Evolutionary conservation across 345 rosid genomes (phyloP).

Genomic region (Populus nigra): DNA sequence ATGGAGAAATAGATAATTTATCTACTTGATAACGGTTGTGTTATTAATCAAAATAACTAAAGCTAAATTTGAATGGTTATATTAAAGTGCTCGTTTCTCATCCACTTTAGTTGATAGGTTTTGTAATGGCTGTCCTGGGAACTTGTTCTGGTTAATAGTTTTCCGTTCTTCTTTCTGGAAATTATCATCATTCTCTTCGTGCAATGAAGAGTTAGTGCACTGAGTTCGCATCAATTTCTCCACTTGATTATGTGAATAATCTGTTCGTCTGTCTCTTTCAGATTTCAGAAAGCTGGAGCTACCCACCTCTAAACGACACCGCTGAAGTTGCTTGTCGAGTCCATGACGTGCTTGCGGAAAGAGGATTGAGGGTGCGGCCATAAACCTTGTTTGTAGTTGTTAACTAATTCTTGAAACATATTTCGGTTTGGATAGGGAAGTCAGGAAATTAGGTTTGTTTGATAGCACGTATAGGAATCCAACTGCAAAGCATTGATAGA

Average conservation of each 20-base stretch:
- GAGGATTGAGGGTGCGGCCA: conserved; percentile 75
- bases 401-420: conserved; percentile 13
- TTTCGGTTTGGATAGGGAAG: conserved; percentile 5
- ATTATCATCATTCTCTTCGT: background rate
- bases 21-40: background rate
- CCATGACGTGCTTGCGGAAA: conserved; percentile 63
- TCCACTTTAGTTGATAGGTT: background rate
- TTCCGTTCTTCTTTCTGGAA: background rate
- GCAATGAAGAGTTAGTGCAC: background rate
- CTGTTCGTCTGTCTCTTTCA: conserved; percentile 21
- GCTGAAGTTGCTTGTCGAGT: conserved; percentile 82
- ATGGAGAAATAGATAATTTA: background rate
- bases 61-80: background rate
- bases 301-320: conserved; percentile 87
- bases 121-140: background rate
- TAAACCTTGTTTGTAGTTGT: conserved; percentile 34
- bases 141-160: background rate
- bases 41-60: background rate
- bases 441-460: conserved; percentile 7
- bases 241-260: background rate
- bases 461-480: conserved; percentile 15
- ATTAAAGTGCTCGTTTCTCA: background rate
- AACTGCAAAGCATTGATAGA: conserved; percentile 12
- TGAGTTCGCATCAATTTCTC: background rate
- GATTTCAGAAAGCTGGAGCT: conserved; percentile 94